Conservation (phyloP, 2,329 filamentous ascomycete genomes). For the Fusarium pilosicola region DNA sequence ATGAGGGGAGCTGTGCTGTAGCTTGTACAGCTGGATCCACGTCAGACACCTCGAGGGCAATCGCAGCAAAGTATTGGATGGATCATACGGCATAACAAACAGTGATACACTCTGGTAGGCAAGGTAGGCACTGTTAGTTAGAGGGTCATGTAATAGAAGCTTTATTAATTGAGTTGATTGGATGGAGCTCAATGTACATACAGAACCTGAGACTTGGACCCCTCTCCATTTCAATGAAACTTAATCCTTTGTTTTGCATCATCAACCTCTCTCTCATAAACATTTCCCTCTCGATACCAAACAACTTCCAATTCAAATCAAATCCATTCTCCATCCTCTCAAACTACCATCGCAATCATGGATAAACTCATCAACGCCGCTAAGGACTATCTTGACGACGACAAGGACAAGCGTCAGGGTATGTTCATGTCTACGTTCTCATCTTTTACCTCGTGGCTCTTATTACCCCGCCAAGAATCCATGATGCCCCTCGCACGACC, state of each 20-base stretch:
- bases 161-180: not conserved
- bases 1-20: not conserved
- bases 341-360: conserved; percentile 43
- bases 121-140: not conserved
- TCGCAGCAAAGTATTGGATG: not conserved
- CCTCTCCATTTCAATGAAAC: conserved; percentile 18
- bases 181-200: not conserved
- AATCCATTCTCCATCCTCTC: not conserved
- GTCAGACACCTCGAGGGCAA: conserved; percentile 16
- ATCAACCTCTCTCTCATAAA: conserved; percentile 9
- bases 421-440: not conserved
- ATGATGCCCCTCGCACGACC: conserved; percentile 28
- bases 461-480: conserved; percentile 38
- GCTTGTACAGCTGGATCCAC: conserved; percentile 21
- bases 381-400: conserved; percentile 50
- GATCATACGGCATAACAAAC: not conserved
- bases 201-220: conserved; percentile 12
- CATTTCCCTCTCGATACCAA: not conserved
- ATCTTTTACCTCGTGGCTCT: not conserved
- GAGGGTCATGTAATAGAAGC: not conserved
- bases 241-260: conserved; percentile 12
- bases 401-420: conserved; percentile 44
- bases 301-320: not conserved
- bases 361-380: conserved; percentile 52
- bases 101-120: not conserved